Evolutionary conservation across 768 basidiomycete species (phyloP), one percentile per base, ranked within the genome.

Genomic region (Suillus brevipes): DNA sequence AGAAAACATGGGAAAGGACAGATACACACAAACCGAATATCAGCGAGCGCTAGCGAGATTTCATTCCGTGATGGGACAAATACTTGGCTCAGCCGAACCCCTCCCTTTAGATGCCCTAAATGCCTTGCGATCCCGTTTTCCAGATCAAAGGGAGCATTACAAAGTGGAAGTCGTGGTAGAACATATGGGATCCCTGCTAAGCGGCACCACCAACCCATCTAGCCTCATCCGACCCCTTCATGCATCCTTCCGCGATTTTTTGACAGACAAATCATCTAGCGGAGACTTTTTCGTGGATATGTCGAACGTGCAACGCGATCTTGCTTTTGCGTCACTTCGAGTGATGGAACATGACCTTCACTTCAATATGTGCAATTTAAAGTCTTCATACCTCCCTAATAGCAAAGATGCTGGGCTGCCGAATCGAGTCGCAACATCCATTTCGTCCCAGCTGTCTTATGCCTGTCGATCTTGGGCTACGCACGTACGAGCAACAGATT

Each of bases 341-440:
- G 62, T 74, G 16, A 75, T 80, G 78, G 66, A 73, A 8, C 50
- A 63, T 4, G 67, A 63, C 5, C 75, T 79, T 34, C 64, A 65
- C 55, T 80, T 81, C 70, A 78, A 80, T 62, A 78, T 81, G 14
- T 77, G 74, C 64, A 31, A 74, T 9, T 62, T 81, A 14, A 65
- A 70, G 42, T 73, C 71, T 12, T 79, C 79, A 2, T 72, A 74
- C 58, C 25, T 70, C 14, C 66, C 42, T 9, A 78, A 81, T 63
- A 55, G 52, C 23, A 68, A 79, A 13, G 62, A 78, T 14, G 16
- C n/a, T 4, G 42, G 34, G 10, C 36, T 55, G 47, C 25, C 34
- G 3, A 25, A 43, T 14, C 57, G 61, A 6, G 20, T 67, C 4
- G 16, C 59, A 31, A 36, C 7, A n/a, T 43, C 25, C 25, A 67